Conservation (phyloP, 306 rosid species). For the Quercus berberidifolia region DNA sequence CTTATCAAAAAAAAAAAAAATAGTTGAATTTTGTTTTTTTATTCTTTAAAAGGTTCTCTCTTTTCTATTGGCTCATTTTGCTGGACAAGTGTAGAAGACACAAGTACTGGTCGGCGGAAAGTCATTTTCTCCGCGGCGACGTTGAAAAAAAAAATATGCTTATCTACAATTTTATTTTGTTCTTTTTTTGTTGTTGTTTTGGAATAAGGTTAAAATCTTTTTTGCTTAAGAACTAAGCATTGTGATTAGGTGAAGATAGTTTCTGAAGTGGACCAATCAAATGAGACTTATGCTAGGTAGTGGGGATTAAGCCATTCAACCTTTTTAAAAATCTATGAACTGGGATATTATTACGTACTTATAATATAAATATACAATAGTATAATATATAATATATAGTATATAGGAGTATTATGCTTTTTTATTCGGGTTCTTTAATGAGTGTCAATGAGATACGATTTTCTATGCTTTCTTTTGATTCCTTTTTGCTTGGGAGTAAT, state of each 20-base stretch:
- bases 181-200: no score
- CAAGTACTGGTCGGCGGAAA: conserved; percentile 15
- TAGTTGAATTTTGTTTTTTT: conserved; percentile 9
- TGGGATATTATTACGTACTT: not conserved
- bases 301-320: not conserved
- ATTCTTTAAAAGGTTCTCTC: not conserved
- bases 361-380: no score
- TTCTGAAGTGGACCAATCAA: conserved; percentile 10
- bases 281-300: not conserved
- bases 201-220: not conserved
- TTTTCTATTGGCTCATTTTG: not conserved
- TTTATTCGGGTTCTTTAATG: conserved; percentile 15
- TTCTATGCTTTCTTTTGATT: conserved; percentile 25
- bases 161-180: no score
- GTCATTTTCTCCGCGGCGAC: conserved; percentile 15
- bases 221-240: conserved; percentile 32
- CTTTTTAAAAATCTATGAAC: not conserved
- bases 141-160: not conserved
- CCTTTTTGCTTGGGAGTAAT: conserved; percentile 9
- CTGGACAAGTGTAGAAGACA: not conserved
- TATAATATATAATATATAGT: not conserved
- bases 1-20: not conserved
- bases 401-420: not conserved
- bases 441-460: conserved; percentile 20
- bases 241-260: conserved; percentile 15